phyloP scores from a whole-genome alignment of 139 green algal genomes.

The Coelastrella sp. region DNA sequence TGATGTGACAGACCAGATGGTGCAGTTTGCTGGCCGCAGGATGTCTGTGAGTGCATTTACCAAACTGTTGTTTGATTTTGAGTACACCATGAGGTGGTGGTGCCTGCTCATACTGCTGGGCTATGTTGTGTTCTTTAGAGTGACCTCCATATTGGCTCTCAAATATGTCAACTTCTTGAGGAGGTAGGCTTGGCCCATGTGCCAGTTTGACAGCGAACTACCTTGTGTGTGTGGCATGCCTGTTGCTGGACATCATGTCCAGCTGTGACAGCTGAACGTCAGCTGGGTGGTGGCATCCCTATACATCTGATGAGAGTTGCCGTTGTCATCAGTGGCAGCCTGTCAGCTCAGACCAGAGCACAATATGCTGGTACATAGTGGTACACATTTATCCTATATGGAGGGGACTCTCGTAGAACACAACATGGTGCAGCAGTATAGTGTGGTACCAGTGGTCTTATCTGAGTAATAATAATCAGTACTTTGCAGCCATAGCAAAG shows the following conservation, averaged over 20 bases:
- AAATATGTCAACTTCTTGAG: slow-evolving; percentile 75
- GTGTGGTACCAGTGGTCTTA: no score
- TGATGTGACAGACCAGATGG: slow-evolving; percentile 34
- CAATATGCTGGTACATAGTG: no score
- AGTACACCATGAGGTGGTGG: slow-evolving; percentile 63
- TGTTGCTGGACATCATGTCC: neutral
- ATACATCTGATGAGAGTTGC: no score
- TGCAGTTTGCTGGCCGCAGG: slow-evolving; percentile 34
- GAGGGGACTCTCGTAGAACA: no score
- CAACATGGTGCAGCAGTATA: no score
- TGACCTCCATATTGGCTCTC: slow-evolving; percentile 64
- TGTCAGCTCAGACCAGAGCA: no score
- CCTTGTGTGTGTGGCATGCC: neutral
- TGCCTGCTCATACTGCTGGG: slow-evolving; percentile 63
- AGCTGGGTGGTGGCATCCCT: neutral
- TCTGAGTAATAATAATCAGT: no score
- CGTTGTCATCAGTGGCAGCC: no score
- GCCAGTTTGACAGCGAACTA: neutral
- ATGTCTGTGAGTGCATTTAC: slow-evolving; percentile 63
- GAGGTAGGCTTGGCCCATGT: slow-evolving; percentile 42
- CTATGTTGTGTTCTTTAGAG: slow-evolving; percentile 67
- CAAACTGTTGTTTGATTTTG: slow-evolving; percentile 72
- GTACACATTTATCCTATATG: no score
- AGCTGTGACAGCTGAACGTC: no score
- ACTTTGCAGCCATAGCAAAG: no score